A percentile compares a stretch with the other conserved stretches of the same genome.
Conservation (phyloP, 2,329 filamentous ascomycete species). For the Talaromyces piceae region DNA sequence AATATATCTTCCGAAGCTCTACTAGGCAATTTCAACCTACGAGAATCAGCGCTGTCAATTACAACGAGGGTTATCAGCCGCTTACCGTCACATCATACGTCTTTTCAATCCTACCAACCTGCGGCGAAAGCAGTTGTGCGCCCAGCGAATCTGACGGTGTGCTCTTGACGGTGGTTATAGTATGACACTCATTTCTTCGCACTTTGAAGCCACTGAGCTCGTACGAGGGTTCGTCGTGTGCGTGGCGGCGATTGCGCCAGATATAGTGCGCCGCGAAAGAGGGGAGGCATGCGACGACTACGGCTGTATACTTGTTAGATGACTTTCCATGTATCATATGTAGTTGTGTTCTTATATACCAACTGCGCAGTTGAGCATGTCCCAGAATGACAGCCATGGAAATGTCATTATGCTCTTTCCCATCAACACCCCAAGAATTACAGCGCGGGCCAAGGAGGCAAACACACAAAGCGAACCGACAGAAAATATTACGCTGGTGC, state of each 20-base stretch:
- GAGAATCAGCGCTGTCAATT: too few relatives aligned
- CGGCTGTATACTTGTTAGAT: conserved; percentile 9
- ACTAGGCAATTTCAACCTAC: too few relatives aligned
- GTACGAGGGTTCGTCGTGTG: conserved; percentile 8
- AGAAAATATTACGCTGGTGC: conserved; percentile 23
- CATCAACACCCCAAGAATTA: conserved; percentile 24
- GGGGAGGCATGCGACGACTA: conserved; percentile 17
- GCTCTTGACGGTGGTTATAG: neutral
- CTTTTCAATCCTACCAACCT: neutral
- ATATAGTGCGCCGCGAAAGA: conserved; percentile 12
- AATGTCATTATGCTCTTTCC: conserved; percentile 20
- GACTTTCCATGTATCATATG: neutral
- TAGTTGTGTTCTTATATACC: neutral
- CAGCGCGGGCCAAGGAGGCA: conserved; percentile 19
- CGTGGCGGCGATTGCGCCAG: conserved; percentile 13
- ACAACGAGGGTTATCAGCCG: too few relatives aligned
- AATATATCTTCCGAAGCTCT: too few relatives aligned
- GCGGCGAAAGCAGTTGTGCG: neutral
- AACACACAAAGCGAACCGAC: conserved; percentile 21
- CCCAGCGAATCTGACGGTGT: neutral
- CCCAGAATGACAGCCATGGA: conserved; percentile 32
- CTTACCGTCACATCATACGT: neutral
- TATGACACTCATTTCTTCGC: neutral
- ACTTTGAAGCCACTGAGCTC: neutral
- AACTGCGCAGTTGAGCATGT: conserved; percentile 23